phyloP scores from a whole-genome alignment of 495 filamentous ascomycete species.

The Penicillium cinerascens region DNA sequence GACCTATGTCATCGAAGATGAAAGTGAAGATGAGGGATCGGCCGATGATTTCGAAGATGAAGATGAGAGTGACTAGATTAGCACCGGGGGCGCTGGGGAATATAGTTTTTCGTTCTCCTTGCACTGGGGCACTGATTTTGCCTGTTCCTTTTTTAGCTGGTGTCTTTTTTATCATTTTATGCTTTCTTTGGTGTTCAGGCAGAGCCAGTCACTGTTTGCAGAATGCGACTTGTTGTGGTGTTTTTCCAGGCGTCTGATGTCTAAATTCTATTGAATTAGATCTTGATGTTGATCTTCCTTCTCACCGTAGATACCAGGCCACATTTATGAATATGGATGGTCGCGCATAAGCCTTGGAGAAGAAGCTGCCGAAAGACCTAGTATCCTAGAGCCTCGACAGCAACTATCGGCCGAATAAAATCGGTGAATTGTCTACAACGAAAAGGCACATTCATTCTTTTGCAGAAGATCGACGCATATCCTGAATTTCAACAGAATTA shows the following conservation, averaged over 20 bases:
- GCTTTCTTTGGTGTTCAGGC: slow-evolving; percentile 17
- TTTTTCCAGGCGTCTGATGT: neutral
- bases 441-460: neutral
- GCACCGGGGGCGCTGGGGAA: neutral
- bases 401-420: too few relatives aligned
- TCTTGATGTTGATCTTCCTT: neutral
- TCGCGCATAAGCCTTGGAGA: neutral
- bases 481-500: neutral
- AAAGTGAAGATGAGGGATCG: slow-evolving; percentile 45
- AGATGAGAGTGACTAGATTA: slow-evolving; percentile 36
- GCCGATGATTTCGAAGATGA: slow-evolving; percentile 37
- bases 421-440: neutral
- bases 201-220: slow-evolving; percentile 17
- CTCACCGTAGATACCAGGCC: neutral
- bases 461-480: neutral
- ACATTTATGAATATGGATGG: neutral
- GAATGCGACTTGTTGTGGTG: slow-evolving; percentile 1
- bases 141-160: slow-evolving; percentile 3
- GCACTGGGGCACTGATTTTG: slow-evolving; percentile 1
- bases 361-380: too few relatives aligned
- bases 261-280: neutral
- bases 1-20: slow-evolving; percentile 55
- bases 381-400: too few relatives aligned
- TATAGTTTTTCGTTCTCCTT: slow-evolving; percentile 8
- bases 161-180: slow-evolving; percentile 7